Percentiles rank a stretch among this genome's conserved stretches.
Evolutionary conservation across 2,329 filamentous ascomycete genomes (phyloP).

Genomic region (Talaromyces sp.): DNA sequence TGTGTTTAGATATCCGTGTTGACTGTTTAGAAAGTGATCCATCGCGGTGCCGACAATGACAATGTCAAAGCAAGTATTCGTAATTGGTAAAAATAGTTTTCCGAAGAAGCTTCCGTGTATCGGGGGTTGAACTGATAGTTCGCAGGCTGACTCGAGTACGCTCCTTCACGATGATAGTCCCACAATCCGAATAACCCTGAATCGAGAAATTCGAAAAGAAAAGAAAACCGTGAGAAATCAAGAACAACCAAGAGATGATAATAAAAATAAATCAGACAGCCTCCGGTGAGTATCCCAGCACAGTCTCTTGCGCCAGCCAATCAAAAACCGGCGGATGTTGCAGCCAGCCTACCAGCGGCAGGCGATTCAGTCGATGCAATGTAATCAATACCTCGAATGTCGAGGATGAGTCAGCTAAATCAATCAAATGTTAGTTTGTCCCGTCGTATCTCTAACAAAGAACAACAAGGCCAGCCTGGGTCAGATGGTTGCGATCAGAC

Average conservation of each 20-base stretch:
- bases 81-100: not conserved
- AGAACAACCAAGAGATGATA: not conserved
- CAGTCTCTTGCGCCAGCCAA: not conserved
- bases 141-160: not conserved
- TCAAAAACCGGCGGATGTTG: not conserved
- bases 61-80: not conserved
- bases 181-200: not conserved
- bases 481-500: slow-evolving; percentile 10
- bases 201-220: not conserved
- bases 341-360: not conserved
- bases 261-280: not conserved
- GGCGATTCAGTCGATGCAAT: not conserved
- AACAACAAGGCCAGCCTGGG: not conserved
- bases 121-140: not conserved
- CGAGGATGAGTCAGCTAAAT: not conserved
- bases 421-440: not conserved
- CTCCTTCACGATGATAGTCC: not conserved
- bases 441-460: not conserved
- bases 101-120: not conserved
- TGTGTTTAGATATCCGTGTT: not conserved
- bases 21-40: not conserved
- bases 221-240: not conserved
- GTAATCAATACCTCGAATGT: not conserved
- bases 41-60: not conserved
- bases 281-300: not conserved